phyloP scores from a whole-genome alignment of 1,284 basidiomycete species.

The Ceratobasidium sp. region DNA sequence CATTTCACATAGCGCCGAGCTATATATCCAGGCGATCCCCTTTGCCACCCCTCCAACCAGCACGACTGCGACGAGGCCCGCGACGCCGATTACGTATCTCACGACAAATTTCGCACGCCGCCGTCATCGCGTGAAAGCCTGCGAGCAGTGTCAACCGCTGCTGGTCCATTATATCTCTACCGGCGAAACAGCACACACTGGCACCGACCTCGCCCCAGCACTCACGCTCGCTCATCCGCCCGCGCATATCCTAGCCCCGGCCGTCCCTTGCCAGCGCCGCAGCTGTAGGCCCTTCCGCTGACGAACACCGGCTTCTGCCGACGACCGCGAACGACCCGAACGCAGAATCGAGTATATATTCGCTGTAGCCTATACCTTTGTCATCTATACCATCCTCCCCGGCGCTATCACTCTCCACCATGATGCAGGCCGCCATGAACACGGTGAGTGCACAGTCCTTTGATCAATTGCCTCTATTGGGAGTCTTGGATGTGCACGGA shows the following conservation, averaged over 20 bases:
- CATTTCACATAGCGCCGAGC: conserved; percentile 31
- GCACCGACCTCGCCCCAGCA: conserved; percentile 22
- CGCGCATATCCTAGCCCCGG: conserved; percentile 9
- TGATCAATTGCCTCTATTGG: neutral
- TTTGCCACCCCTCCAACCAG: neutral
- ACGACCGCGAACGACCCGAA: conserved; percentile 36
- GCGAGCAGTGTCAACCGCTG: conserved; percentile 15
- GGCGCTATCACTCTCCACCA: neutral
- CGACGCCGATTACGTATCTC: conserved; percentile 29
- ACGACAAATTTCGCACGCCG: conserved; percentile 29
- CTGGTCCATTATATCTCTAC: conserved; percentile 21
- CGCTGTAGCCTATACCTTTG: conserved; percentile 7
- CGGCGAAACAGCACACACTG: conserved; percentile 35
- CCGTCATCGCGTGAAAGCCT: conserved; percentile 14
- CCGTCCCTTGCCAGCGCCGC: neutral
- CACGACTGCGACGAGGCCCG: conserved; percentile 31
- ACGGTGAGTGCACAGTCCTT: conserved; percentile 24
- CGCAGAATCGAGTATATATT: conserved; percentile 10
- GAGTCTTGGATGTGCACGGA: neutral
- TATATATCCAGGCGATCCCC: conserved; percentile 40
- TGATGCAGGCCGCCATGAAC: conserved; percentile 27
- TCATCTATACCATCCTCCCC: conserved; percentile 26
- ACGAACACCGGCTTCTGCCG: conserved; percentile 40
- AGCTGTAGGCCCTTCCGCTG: conserved; percentile 12
- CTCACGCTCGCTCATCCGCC: neutral